These are phyloP conservation scores for Gleditsia sinensis DNA, from an alignment of 306 rosid species.

Conservation along the genomic window DNA sequence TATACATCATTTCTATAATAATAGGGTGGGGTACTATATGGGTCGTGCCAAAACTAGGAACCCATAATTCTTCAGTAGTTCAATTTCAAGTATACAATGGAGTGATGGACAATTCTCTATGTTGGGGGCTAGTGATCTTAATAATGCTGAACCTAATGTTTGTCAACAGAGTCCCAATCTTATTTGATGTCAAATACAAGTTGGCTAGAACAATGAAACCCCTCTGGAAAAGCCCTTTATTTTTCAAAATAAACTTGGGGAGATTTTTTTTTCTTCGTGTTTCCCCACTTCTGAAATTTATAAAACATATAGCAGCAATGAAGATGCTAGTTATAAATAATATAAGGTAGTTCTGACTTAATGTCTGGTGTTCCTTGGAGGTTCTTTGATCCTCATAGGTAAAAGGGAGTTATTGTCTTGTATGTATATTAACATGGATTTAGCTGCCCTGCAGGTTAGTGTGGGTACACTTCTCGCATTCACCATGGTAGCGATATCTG, in stretches of 20 bases:
- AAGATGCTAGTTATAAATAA: not conserved
- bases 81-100: not conserved
- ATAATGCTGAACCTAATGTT: not conserved
- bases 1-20: not conserved
- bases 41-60: not conserved
- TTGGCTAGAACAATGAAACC: not conserved
- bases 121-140: not conserved
- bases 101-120: not conserved
- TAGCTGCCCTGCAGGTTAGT: constrained; percentile 65
- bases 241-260: not conserved
- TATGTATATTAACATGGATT: constrained; percentile 26
- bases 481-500: constrained; percentile 76
- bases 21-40: not conserved
- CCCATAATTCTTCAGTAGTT: constrained; percentile 17
- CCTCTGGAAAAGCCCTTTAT: not conserved
- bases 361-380: not conserved
- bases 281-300: not conserved
- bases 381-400: not conserved
- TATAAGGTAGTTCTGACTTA: constrained; percentile 2
- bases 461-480: constrained; percentile 94
- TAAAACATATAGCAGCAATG: not conserved
- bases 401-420: not conserved
- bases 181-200: not conserved
- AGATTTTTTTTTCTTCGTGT: not conserved
- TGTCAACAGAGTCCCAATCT: not conserved